A percentile compares a stretch with the other conserved stretches of the same genome.
These are phyloP conservation scores for Suillus fuscotomentosus DNA, from an alignment of 768 basidiomycete genomes.

Conservation along the genomic window DNA sequence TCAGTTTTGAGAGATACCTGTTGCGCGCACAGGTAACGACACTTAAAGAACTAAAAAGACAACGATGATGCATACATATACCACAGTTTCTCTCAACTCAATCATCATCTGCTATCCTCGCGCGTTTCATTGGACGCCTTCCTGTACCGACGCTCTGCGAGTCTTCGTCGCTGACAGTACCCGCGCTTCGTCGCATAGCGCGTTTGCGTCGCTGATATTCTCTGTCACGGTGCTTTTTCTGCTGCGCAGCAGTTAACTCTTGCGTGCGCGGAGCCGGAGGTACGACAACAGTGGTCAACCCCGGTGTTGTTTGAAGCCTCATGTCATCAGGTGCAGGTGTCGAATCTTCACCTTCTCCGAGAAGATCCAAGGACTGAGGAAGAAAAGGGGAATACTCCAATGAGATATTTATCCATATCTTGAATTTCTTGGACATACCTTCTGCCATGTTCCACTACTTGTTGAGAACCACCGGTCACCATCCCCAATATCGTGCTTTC, in stretches of 20 bases:
- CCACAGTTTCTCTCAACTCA: constrained; percentile 23
- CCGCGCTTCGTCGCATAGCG: constrained; percentile 60
- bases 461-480: constrained; percentile 79
- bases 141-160: constrained; percentile 42
- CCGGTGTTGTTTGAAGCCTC: constrained; percentile 65
- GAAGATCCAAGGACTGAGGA: constrained; percentile 68
- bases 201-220: constrained; percentile 82
- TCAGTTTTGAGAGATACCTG: background rate
- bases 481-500: constrained; percentile 76
- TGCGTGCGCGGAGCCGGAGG: constrained; percentile 69
- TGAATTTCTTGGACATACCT: constrained; percentile 40
- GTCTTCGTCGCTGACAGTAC: constrained; percentile 75
- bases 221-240: constrained; percentile 76
- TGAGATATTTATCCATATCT: background rate
- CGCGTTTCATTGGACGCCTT: constrained; percentile 67
- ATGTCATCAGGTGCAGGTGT: constrained; percentile 65
- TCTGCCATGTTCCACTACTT: constrained; percentile 75
- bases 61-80: background rate
- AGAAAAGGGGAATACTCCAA: constrained; percentile 10
- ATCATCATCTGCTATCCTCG: constrained; percentile 66
- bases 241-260: constrained; percentile 68
- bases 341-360: constrained; percentile 66
- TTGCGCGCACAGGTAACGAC: background rate
- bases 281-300: constrained; percentile 73
- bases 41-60: constrained; percentile 4